Evolutionary conservation across 1,284 basidiomycete species (phyloP).

Genomic region (Apiotrichum akiyoshidainum): DNA sequence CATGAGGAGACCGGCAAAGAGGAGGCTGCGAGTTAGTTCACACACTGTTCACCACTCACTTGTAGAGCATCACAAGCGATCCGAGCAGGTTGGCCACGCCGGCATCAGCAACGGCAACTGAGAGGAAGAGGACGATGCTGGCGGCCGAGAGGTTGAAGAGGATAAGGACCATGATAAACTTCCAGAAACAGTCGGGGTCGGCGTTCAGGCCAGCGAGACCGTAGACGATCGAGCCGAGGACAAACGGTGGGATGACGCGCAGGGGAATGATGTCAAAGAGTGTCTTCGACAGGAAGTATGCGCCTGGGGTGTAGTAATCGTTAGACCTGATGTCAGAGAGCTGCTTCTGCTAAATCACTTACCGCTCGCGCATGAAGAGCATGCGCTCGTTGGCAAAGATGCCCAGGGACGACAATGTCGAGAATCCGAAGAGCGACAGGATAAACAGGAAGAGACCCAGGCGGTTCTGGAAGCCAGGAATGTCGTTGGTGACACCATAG

Average conservation of each 20-base stretch:
- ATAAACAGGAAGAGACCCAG: constrained; percentile 94
- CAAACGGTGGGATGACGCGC: constrained; percentile 85
- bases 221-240: constrained; percentile 93
- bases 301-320: constrained; percentile 92
- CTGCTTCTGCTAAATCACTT: constrained; percentile 21
- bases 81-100: constrained; percentile 90
- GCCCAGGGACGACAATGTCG: constrained; percentile 85
- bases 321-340: constrained; percentile 65
- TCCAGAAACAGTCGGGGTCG: constrained; percentile 86
- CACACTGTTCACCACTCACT: constrained; percentile 59
- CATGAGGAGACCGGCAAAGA: constrained; percentile 92
- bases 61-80: constrained; percentile 93
- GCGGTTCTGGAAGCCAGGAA: constrained; percentile 82
- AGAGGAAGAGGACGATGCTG: constrained; percentile 83
- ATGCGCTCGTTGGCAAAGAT: constrained; percentile 91
- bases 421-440: constrained; percentile 90
- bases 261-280: constrained; percentile 94
- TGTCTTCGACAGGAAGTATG: constrained; percentile 93
- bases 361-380: constrained; percentile 94
- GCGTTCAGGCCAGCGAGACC: constrained; percentile 89
- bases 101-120: constrained; percentile 77
- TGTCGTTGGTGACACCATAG: constrained; percentile 67
- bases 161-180: constrained; percentile 90
- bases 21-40: constrained; percentile 58
- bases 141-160: constrained; percentile 93